Conservation (phyloP, 441 rosid genomes). For the Sinapis alba region DNA sequence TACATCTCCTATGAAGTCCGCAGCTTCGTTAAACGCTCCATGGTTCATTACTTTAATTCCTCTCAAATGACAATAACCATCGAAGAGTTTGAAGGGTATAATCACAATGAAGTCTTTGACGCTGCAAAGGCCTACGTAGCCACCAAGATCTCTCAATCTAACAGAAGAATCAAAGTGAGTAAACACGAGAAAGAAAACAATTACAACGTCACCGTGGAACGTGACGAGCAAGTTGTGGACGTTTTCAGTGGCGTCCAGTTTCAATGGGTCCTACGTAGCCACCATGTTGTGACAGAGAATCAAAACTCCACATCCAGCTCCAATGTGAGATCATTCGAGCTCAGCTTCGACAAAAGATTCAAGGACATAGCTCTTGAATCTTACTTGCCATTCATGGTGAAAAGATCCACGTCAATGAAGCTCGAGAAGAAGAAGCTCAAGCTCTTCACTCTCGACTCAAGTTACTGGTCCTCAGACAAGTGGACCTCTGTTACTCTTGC, state of each 20-base stretch:
- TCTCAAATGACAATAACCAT: conserved; percentile 55
- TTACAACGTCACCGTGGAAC: conserved; percentile 46
- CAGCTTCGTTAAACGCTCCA: conserved; percentile 29
- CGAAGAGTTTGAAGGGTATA: conserved; percentile 58
- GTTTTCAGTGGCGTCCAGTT: conserved; percentile 51
- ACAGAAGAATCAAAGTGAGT: conserved; percentile 52
- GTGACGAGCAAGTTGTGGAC: conserved; percentile 55
- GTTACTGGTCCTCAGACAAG: conserved; percentile 38
- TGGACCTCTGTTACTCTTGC: conserved; percentile 65
- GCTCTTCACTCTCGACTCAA: conserved; percentile 46
- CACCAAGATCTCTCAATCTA: conserved; percentile 44
- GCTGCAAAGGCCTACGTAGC: conserved; percentile 60
- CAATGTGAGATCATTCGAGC: conserved; percentile 49
- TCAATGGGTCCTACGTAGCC: conserved; percentile 50
- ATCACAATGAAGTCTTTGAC: conserved; percentile 53
- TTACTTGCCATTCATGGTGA: conserved; percentile 49
- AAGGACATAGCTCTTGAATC: conserved; percentile 45
- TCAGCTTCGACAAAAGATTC: conserved; percentile 53
- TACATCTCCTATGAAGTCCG: conserved; percentile 25
- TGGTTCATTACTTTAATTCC: conserved; percentile 45
- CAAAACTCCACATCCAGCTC: conserved; percentile 18
- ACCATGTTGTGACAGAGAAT: conserved; percentile 37
- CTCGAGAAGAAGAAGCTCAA: conserved; percentile 52
- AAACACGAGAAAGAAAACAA: conserved; percentile 53
- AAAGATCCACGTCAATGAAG: conserved; percentile 37